These are phyloP conservation scores for Thinopyrum elongatum DNA, from an alignment of 176 grass and related monocot genomes.

Conservation along the genomic window DNA sequence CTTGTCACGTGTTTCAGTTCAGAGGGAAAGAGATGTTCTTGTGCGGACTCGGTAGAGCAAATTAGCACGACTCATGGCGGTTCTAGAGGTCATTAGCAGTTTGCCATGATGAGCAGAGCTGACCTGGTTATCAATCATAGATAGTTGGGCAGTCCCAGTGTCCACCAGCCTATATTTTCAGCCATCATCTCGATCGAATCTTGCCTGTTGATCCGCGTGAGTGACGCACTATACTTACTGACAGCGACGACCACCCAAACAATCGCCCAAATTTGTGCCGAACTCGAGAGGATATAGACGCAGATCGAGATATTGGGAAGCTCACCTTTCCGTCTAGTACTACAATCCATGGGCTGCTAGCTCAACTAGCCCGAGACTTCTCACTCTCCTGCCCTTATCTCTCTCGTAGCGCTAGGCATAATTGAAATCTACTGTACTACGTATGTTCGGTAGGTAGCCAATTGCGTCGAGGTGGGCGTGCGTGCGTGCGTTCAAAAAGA, in stretches of 20 bases:
- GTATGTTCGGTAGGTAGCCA: slow-evolving; percentile 51
- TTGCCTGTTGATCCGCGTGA: neutral
- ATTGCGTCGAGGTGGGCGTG: slow-evolving; percentile 36
- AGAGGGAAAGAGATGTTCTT: neutral
- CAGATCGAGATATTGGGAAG: slow-evolving; percentile 23
- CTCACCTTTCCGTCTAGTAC: neutral
- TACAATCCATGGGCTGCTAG: neutral
- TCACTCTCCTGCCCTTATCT: neutral
- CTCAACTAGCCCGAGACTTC: neutral
- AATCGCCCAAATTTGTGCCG: neutral
- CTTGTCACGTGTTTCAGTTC: neutral
- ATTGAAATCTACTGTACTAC: neutral
- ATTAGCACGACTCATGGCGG: neutral
- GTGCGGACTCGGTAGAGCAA: neutral
- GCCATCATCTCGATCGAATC: neutral
- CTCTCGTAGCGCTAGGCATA: neutral
- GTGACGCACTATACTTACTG: neutral
- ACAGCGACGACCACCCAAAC: neutral
- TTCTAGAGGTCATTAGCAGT: slow-evolving; percentile 12
- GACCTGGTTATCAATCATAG: neutral
- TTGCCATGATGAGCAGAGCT: slow-evolving; percentile 15
- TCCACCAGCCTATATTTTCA: slow-evolving; percentile 15
- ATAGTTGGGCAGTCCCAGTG: slow-evolving; percentile 12
- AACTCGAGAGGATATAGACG: slow-evolving; percentile 8
- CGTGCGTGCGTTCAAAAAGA: slow-evolving; percentile 6